Percentiles rank a stretch among this genome's conserved stretches.
Conservation (phyloP, 2,329 filamentous ascomycete species). For the Epichloe brachyelytri region DNA sequence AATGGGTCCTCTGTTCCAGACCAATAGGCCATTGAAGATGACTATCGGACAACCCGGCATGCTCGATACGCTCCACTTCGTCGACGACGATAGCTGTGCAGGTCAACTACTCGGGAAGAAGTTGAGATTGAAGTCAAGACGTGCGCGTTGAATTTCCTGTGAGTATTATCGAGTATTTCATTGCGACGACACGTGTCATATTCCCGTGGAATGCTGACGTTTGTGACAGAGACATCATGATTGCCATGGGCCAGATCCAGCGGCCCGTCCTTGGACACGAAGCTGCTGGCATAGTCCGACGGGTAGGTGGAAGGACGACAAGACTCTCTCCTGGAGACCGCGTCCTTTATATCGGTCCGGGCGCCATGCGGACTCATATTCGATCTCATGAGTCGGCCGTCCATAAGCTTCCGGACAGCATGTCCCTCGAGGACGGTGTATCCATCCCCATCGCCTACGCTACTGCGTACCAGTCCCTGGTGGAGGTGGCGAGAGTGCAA, state of each 20-base stretch:
- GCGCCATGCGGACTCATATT: background rate
- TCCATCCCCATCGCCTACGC: background rate
- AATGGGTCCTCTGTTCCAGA: too few species aligned
- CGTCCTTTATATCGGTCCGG: background rate
- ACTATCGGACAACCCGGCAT: background rate
- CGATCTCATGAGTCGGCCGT: background rate
- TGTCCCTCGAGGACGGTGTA: background rate
- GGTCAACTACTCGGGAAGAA: too few species aligned
- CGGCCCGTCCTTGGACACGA: background rate
- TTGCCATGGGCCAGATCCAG: background rate
- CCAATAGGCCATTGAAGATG: background rate
- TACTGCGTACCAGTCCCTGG: background rate
- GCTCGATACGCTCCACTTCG: background rate
- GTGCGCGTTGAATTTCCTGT: background rate
- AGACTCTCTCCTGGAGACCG: background rate
- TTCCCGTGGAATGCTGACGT: too few species aligned
- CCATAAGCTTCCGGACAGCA: background rate
- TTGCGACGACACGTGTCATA: too few species aligned
- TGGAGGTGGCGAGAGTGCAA: constrained; percentile 12
- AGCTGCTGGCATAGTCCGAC: background rate
- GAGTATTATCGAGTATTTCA: too few species aligned
- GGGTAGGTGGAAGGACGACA: background rate
- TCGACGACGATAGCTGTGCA: background rate
- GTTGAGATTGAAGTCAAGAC: background rate
- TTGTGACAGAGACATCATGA: background rate